phyloP scores from a whole-genome alignment of 768 basidiomycete genomes.

The Leccinum rimulosum region DNA sequence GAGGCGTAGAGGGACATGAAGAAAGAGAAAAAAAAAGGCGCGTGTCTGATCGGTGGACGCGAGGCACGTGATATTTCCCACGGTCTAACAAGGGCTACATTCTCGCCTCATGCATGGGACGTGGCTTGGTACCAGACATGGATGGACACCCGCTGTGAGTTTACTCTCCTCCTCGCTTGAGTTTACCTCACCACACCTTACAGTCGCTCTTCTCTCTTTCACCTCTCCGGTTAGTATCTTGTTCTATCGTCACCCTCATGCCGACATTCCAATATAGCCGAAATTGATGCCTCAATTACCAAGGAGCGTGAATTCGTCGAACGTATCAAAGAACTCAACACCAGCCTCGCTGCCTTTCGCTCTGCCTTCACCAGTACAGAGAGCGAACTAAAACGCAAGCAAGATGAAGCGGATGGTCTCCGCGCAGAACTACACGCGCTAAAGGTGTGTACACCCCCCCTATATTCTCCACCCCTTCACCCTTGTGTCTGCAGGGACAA shows the following conservation, averaged over 20 bases:
- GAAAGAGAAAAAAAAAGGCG: background rate
- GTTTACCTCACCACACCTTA: no score
- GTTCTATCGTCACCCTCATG: background rate
- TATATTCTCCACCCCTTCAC: background rate
- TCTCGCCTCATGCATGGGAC: constrained; percentile 1
- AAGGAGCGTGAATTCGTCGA: constrained; percentile 23
- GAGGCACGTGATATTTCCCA: constrained; percentile 33
- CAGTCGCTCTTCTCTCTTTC: constrained; percentile 7
- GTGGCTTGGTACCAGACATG: constrained; percentile 8
- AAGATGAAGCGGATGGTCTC: constrained; percentile 11
- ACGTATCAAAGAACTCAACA: constrained; percentile 24
- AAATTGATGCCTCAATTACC: constrained; percentile 26
- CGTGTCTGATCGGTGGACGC: constrained; percentile 29
- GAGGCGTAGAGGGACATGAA: constrained; percentile 25
- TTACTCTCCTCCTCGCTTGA: no score
- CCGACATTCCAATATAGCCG: constrained; percentile 18
- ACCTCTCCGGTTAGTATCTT: constrained; percentile 7
- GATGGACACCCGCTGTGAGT: constrained; percentile 18
- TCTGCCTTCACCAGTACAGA: constrained; percentile 26
- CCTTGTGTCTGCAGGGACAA: constrained; percentile 12
- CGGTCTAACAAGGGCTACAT: background rate
- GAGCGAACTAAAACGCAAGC: constrained; percentile 17
- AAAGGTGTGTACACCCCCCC: constrained; percentile 18
- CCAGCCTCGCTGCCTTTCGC: constrained; percentile 24
- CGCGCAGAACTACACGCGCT: constrained; percentile 27